A percentile compares a stretch with the other conserved stretches of the same genome.
These are phyloP conservation scores for Phytophthora sojae DNA, from an alignment of 352 stramenopile species.

Conservation along the genomic window DNA sequence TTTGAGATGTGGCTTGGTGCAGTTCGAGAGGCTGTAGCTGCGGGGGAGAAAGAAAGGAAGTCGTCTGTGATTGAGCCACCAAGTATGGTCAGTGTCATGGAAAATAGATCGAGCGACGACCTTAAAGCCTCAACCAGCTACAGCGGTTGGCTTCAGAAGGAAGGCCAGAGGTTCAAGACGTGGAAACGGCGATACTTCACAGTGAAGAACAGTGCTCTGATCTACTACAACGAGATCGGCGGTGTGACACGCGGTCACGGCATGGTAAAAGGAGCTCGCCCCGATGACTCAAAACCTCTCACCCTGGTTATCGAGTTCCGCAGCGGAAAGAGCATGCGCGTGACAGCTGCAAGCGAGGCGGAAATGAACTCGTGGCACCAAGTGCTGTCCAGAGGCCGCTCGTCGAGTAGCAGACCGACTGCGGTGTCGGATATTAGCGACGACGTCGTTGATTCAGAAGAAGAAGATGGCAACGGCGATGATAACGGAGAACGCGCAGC, in stretches of 20 bases:
- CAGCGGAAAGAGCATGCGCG: constrained; percentile 46
- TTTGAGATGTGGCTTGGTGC: constrained; percentile 68
- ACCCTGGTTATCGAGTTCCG: constrained; percentile 58
- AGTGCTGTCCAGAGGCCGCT: constrained; percentile 40
- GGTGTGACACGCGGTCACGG: constrained; percentile 69
- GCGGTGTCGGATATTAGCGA: constrained; percentile 30
- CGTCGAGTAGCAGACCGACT: constrained; percentile 27
- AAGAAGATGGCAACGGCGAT: constrained; percentile 26
- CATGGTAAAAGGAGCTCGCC: constrained; percentile 47
- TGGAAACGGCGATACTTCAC: constrained; percentile 85
- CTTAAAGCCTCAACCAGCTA: constrained; percentile 33
- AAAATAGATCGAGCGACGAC: constrained; percentile 27
- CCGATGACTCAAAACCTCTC: constrained; percentile 58
- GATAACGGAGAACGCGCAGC: constrained; percentile 6
- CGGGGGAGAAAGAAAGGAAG: constrained; percentile 14
- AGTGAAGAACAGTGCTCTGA: constrained; percentile 70
- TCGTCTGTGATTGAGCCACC: constrained; percentile 12
- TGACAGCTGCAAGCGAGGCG: constrained; percentile 32
- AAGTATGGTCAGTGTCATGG: constrained; percentile 16
- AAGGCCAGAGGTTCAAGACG: constrained; percentile 78
- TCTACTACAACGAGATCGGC: constrained; percentile 76
- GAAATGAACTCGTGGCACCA: constrained; percentile 62
- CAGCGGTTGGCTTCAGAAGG: constrained; percentile 82
- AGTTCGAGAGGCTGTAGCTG: constrained; percentile 39
- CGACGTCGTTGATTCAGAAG: constrained; percentile 30